phyloP scores from a whole-genome alignment of 2,329 filamentous ascomycete genomes.

The Emericellopsis atlantica region DNA sequence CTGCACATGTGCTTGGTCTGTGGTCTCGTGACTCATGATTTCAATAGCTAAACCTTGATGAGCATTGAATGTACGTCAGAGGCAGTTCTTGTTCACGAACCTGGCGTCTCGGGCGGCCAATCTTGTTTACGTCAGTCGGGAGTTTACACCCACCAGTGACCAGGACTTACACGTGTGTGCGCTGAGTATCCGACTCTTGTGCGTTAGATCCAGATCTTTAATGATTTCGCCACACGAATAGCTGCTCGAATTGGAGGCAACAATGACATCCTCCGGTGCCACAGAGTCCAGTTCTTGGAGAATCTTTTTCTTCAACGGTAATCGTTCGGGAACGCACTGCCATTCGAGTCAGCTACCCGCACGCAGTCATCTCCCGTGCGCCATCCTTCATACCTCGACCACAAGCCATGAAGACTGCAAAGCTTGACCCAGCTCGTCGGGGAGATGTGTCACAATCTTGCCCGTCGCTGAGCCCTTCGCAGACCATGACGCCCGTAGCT shows the following conservation, averaged over 20 bases:
- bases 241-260: slow-evolving; percentile 34
- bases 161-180: slow-evolving; percentile 25
- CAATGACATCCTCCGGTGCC: slow-evolving; percentile 19
- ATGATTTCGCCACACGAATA: slow-evolving; percentile 30
- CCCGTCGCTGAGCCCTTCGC: slow-evolving; percentile 5
- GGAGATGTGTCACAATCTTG: slow-evolving; percentile 8
- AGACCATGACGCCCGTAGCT: slow-evolving; percentile 8
- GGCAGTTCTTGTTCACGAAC: slow-evolving; percentile 3
- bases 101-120: slow-evolving; percentile 17
- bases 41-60: slow-evolving; percentile 7
- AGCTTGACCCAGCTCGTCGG: slow-evolving; percentile 7
- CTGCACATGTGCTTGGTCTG: slow-evolving; percentile 8
- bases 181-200: slow-evolving; percentile 23
- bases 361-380: slow-evolving; percentile 19
- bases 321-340: slow-evolving; percentile 29
- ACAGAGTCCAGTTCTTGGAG: slow-evolving; percentile 24
- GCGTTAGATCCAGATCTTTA: slow-evolving; percentile 17
- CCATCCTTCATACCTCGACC: slow-evolving; percentile 10
- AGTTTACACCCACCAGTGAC: too few species aligned
- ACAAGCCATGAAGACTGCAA: slow-evolving; percentile 12
- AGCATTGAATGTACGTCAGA: too few species aligned
- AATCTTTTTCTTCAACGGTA: slow-evolving; percentile 24
- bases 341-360: slow-evolving; percentile 23
- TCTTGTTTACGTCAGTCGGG: slow-evolving; percentile 5
- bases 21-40: slow-evolving; percentile 17